Conservation (phyloP, 2,329 filamentous ascomycete species). For the Aspergillus arachidicola region DNA sequence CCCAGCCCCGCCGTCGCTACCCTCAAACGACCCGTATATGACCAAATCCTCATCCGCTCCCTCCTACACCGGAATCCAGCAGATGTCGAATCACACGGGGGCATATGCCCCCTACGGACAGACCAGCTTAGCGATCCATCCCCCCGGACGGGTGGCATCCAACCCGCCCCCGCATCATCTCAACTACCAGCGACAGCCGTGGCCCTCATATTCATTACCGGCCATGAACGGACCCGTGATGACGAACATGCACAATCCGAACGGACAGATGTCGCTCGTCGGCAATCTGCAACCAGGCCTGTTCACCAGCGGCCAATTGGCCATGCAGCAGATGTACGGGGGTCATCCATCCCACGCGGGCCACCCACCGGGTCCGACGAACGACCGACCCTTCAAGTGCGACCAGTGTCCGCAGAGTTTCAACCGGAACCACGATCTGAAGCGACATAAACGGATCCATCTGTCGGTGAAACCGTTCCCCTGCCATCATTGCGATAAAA, state of each 20-base stretch:
- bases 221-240: slow-evolving; percentile 70
- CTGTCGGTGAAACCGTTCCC: slow-evolving; percentile 94
- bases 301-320: slow-evolving; percentile 64
- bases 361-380: slow-evolving; percentile 57
- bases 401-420: slow-evolving; percentile 91
- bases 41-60: slow-evolving; percentile 57
- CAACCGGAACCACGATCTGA: slow-evolving; percentile 94
- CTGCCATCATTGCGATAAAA: slow-evolving; percentile 89
- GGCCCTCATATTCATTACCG: slow-evolving; percentile 60
- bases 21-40: slow-evolving; percentile 61
- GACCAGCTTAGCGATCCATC: slow-evolving; percentile 43
- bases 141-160: slow-evolving; percentile 51
- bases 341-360: slow-evolving; percentile 55
- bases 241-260: slow-evolving; percentile 76
- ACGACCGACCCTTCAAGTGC: slow-evolving; percentile 91
- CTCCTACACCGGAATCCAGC: slow-evolving; percentile 40
- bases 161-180: slow-evolving; percentile 30
- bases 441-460: slow-evolving; percentile 94
- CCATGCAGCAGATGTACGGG: slow-evolving; percentile 63
- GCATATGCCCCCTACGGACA: slow-evolving; percentile 44
- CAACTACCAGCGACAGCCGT: slow-evolving; percentile 46
- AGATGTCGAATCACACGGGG: slow-evolving; percentile 54
- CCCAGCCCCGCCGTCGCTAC: slow-evolving; percentile 55
- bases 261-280: slow-evolving; percentile 71
- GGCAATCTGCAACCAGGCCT: slow-evolving; percentile 60